Base-by-base conservation (phyloP, 2,329 filamentous ascomycete genomes). In the Colletotrichum australisinense region DNA sequence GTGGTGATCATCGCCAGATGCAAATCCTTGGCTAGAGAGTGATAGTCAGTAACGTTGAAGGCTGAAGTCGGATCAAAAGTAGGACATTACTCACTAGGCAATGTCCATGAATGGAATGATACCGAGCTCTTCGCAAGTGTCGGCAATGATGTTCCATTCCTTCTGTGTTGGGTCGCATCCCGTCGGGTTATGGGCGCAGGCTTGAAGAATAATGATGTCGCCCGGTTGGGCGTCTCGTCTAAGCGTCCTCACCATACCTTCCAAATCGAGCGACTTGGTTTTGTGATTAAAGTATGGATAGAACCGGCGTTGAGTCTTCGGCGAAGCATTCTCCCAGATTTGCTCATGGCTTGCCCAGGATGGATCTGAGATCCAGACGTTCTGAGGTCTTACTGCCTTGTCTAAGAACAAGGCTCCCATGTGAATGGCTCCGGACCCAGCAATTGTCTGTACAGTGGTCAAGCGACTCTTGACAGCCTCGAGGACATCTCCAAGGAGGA, bases 121-220 rank as follows among this genome's bases (percentile, higher is more conserved):
- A 2, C 73, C 56, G 67, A 77, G 78, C 63, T 74, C 68, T 69
- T 78, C 72, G 72, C 76, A 79, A 5, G 80, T 35, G 22, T 77
- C 76, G 12, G 79, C 79, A 30, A 82, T 76, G 1, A 38, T 26
- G 12, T 55, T 60, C 81, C 80, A 82, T 69, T 82, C 79, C 22
- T 77, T 77, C 53, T 69, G 74, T 4, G 73, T 76, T 1, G 77
- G 79, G 64, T 82, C 81, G n/a, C 79, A 60, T 8, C 81, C 81
- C 0, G 80, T 82, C 3, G 80, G 80, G 59, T 82, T 82, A 64
- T 82, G 81, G 60, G 77, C 78, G 63, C 78, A 82, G 6, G 79
- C 78, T 38, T 82, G 81, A 2, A 82, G 75, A 7, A 82, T 63
- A 26, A 81, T 63, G 38, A 81, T 72, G 63, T 80, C 79, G 26